A percentile compares a stretch with the other conserved stretches of the same genome.
phyloP scores from a whole-genome alignment of 495 filamentous ascomycete species.

The Penicillium waksmanii region DNA sequence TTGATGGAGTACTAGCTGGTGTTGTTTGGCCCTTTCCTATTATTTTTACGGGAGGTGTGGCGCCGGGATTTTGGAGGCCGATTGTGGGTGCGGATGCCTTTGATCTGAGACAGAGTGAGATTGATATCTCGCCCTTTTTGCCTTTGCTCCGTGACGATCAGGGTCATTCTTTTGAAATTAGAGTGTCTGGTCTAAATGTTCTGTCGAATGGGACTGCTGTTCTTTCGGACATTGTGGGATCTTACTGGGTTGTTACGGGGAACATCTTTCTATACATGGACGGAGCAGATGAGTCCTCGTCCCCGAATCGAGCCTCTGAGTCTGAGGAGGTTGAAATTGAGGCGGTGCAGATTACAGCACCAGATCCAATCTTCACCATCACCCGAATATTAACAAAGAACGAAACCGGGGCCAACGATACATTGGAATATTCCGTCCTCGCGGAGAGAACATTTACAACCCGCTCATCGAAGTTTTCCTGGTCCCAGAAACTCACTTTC shows the following conservation, averaged over 20 bases:
- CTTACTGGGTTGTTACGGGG: conserved; percentile 81
- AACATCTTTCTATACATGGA: conserved; percentile 80
- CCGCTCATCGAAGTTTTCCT: conserved; percentile 51
- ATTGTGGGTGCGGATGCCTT: conserved; percentile 86
- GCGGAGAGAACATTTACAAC: conserved; percentile 62
- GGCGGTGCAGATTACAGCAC: conserved; percentile 35
- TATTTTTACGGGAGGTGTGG: conserved; percentile 87
- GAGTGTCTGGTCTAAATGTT: conserved; percentile 63
- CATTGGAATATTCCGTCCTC: conserved; percentile 60
- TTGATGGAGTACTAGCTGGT: conserved; percentile 76
- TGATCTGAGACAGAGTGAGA: conserved; percentile 79
- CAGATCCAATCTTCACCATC: conserved; percentile 46
- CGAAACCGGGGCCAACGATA: conserved; percentile 60
- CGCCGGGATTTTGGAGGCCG: conserved; percentile 80
- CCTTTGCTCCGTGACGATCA: conserved; percentile 66
- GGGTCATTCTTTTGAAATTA: conserved; percentile 72
- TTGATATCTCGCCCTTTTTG: conserved; percentile 82
- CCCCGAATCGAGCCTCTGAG: conserved; percentile 23
- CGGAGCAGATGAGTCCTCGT: conserved; percentile 37
- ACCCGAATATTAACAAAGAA: conserved; percentile 45
- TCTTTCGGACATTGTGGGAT: conserved; percentile 64
- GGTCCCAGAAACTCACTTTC: conserved; percentile 66
- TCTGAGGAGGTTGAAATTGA: not conserved
- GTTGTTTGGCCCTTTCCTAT: conserved; percentile 85
- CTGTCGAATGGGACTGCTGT: conserved; percentile 44